These are phyloP conservation scores for Phytophthora rubi DNA, from an alignment of 352 stramenopile species.

Conservation along the genomic window DNA sequence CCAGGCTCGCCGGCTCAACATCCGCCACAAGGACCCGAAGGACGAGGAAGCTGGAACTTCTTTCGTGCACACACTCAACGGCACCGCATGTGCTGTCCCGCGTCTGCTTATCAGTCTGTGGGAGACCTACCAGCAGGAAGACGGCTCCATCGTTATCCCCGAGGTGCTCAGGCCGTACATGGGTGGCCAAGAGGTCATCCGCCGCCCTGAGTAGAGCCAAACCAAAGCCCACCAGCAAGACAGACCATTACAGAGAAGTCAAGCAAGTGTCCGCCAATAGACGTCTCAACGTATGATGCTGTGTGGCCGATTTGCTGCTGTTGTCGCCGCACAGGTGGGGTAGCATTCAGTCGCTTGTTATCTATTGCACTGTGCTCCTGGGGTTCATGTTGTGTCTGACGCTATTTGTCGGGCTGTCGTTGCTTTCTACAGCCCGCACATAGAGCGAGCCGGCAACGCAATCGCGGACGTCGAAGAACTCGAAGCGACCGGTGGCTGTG, in stretches of 20 bases:
- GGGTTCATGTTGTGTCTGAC: slow-evolving; percentile 10
- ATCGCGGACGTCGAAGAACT: slow-evolving; percentile 50
- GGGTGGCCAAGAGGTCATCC: slow-evolving; percentile 75
- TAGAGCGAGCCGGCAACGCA: slow-evolving; percentile 48
- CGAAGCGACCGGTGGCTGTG: slow-evolving; percentile 41
- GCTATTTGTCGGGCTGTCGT: slow-evolving; percentile 21
- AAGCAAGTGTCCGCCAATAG: slow-evolving; percentile 20
- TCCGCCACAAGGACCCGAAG: slow-evolving; percentile 78
- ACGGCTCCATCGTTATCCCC: slow-evolving; percentile 82
- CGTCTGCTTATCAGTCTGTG: slow-evolving; percentile 86
- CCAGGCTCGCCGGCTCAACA: slow-evolving; percentile 85
- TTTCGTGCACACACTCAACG: slow-evolving; percentile 91
- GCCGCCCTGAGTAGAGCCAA: slow-evolving; percentile 25
- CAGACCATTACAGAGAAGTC: slow-evolving; percentile 17
- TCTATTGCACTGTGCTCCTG: slow-evolving; percentile 28
- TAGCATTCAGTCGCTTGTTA: slow-evolving; percentile 22
- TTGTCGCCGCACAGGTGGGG: slow-evolving; percentile 14
- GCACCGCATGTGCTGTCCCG: slow-evolving; percentile 82
- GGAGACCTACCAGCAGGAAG: slow-evolving; percentile 83
- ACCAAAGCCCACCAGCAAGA: slow-evolving; percentile 5
- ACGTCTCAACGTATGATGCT: slow-evolving; percentile 28
- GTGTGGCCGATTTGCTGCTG: slow-evolving; percentile 18
- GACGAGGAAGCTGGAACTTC: slow-evolving; percentile 51
- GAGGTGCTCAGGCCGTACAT: slow-evolving; percentile 83
- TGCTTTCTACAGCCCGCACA: slow-evolving; percentile 27